Conservation (phyloP, 164 flowering plant species). For the Platanus orientalis region DNA sequence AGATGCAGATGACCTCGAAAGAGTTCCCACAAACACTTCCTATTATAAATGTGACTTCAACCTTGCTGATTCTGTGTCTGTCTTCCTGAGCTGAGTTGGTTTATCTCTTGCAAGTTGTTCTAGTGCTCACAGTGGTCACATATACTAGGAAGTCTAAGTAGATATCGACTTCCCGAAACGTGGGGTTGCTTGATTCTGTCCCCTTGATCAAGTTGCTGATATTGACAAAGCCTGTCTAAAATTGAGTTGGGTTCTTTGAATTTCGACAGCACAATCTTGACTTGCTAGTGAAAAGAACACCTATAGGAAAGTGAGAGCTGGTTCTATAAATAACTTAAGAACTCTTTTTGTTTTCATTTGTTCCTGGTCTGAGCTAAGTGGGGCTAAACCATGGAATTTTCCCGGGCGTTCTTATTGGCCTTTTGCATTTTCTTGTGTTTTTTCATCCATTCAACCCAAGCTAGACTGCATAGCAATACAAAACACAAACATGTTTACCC, state of each 20-base stretch:
- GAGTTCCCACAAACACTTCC: slow-evolving; percentile 28
- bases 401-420: slow-evolving; percentile 2
- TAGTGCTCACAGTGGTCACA: slow-evolving; percentile 16
- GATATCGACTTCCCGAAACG: slow-evolving; percentile 13
- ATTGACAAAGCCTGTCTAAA: slow-evolving; percentile 16
- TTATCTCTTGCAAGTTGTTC: slow-evolving; percentile 16
- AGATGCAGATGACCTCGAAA: slow-evolving; percentile 14
- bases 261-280: slow-evolving; percentile 9
- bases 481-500: slow-evolving; percentile 15
- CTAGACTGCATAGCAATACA: slow-evolving; percentile 22
- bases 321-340: slow-evolving; percentile 13
- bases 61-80: slow-evolving; percentile 21
- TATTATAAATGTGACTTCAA: slow-evolving; percentile 25
- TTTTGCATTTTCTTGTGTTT: slow-evolving; percentile 16
- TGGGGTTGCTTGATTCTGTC: slow-evolving; percentile 15
- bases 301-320: slow-evolving; percentile 8
- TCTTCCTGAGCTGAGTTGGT: slow-evolving; percentile 16
- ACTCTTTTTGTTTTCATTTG: background rate
- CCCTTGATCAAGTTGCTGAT: slow-evolving; percentile 14
- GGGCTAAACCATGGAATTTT: slow-evolving; percentile 12
- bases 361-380: background rate
- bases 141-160: slow-evolving; percentile 7
- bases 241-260: slow-evolving; percentile 19
- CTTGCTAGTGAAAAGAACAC: slow-evolving; percentile 6
- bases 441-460: slow-evolving; percentile 14